A percentile compares a stretch with the other conserved stretches of the same genome.
These are phyloP conservation scores for Albophoma yamanashiensis DNA, from an alignment of 2,329 filamentous ascomycete species.

Conservation along the genomic window DNA sequence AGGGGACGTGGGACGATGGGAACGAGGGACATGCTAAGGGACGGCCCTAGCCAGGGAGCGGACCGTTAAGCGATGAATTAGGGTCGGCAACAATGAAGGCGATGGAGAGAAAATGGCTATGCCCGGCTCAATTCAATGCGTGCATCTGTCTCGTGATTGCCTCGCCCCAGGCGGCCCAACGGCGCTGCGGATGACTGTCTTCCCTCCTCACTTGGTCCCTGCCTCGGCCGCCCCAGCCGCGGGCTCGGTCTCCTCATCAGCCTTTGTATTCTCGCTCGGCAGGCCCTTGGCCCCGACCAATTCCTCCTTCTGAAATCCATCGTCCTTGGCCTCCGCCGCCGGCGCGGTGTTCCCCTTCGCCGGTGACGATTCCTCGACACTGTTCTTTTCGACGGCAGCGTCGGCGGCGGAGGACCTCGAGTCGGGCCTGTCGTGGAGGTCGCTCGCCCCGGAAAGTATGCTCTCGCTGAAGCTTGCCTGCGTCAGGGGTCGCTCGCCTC, in stretches of 20 bases:
- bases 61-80: not conserved
- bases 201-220: not conserved
- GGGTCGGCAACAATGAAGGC: not conserved
- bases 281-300: not conserved
- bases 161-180: not conserved
- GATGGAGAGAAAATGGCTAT: not conserved
- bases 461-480: slow-evolving; percentile 35
- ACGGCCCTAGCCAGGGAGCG: not conserved
- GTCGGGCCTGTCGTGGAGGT: slow-evolving; percentile 11
- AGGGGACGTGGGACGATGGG: not conserved
- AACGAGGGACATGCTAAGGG: too few relatives aligned
- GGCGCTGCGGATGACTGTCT: not conserved
- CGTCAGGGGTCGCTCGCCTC: slow-evolving; percentile 19
- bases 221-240: not conserved
- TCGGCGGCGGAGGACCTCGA: not conserved
- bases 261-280: not conserved
- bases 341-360: not conserved
- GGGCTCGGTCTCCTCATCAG: not conserved
- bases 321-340: not conserved
- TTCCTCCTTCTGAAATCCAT: not conserved
- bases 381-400: not conserved
- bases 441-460: slow-evolving; percentile 28
- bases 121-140: not conserved
- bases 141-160: not conserved
- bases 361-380: not conserved